A percentile compares a stretch with the other conserved stretches of the same genome.
These are phyloP conservation scores for Mentha longifolia DNA, from an alignment of 257 asterid species.

Conservation along the genomic window DNA sequence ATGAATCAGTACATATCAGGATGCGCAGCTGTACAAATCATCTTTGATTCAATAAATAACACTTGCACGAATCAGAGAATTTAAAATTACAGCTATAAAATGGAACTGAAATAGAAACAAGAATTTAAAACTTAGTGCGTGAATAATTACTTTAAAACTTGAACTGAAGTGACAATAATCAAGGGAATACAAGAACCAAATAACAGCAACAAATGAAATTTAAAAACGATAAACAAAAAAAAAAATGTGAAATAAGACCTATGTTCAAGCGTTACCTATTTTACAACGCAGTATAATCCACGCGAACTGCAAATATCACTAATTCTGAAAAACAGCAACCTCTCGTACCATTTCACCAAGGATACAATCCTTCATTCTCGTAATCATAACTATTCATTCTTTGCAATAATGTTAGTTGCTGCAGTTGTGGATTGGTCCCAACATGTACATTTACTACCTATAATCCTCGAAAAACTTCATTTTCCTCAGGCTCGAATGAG, in stretches of 20 bases:
- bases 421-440: slow-evolving; percentile 19
- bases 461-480: background rate
- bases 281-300: slow-evolving; percentile 28
- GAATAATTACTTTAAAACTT: background rate
- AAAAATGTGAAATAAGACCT: background rate
- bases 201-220: background rate
- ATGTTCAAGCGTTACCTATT: slow-evolving; percentile 14
- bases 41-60: too few relatives aligned
- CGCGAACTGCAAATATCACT: slow-evolving; percentile 13
- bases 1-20: too few relatives aligned
- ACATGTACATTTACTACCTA: slow-evolving; percentile 26
- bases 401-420: background rate
- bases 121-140: background rate
- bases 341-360: slow-evolving; percentile 14
- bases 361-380: slow-evolving; percentile 10
- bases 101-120: background rate
- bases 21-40: too few relatives aligned
- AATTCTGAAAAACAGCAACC: slow-evolving; percentile 10
- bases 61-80: too few relatives aligned
- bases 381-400: slow-evolving; percentile 4
- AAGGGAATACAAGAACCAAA: slow-evolving; percentile 19
- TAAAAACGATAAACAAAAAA: background rate
- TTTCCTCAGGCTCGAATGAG: slow-evolving; percentile 38
- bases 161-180: slow-evolving; percentile 6
- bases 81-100: too few relatives aligned